Conservation (phyloP, 1,284 basidiomycete genomes). For the Agaricales sp. region DNA sequence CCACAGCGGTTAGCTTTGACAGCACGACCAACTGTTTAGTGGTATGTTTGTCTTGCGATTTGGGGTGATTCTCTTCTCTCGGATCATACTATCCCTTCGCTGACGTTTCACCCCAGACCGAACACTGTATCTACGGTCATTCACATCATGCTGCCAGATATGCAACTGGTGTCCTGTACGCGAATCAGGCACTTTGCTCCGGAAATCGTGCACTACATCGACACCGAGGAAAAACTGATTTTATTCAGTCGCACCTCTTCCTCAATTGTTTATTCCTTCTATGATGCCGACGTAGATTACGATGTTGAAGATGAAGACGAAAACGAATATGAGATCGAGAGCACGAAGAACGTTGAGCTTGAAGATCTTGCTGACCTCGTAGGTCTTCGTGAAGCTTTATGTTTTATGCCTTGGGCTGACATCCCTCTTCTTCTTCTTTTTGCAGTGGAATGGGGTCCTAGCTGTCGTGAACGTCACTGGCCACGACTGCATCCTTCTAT, state of each 20-base stretch:
- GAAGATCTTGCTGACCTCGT: not conserved
- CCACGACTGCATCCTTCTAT: not conserved
- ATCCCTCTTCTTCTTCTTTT: not conserved
- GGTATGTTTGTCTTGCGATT: not conserved
- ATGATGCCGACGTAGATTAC: not conserved
- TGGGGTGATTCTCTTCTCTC: not conserved
- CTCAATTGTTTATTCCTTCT: not conserved
- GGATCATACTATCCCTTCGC: not conserved
- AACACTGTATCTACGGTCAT: not conserved
- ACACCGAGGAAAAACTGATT: not conserved
- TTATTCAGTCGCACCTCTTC: not conserved
- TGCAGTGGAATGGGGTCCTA: not conserved
- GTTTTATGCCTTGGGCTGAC: not conserved
- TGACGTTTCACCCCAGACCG: not conserved
- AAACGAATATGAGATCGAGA: not conserved
- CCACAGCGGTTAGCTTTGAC: not conserved
- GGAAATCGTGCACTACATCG: not conserved
- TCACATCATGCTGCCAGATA: not conserved
- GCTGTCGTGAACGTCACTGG: not conserved
- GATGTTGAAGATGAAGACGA: not conserved
- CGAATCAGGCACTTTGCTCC: not conserved
- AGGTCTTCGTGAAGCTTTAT: too few relatives aligned
- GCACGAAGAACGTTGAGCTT: not conserved
- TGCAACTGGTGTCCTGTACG: not conserved
- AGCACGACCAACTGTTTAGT: not conserved